Evolutionary conservation across 106 monocot species (phyloP), one percentile per base, ranked within the genome.

Genomic region (Ottelia alismoides): DNA sequence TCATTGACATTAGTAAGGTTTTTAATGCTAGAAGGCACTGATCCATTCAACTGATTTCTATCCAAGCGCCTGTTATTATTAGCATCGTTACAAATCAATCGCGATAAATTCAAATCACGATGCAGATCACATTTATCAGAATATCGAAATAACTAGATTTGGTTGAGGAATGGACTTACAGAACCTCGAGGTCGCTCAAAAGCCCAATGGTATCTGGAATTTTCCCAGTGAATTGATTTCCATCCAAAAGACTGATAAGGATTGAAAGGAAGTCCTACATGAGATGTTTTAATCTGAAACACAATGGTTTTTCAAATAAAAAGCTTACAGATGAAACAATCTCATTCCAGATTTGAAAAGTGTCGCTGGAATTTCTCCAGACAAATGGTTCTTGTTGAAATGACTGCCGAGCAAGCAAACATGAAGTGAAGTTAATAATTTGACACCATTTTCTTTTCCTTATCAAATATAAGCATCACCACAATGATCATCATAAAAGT

Each of bases 301-400:
- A n/a, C n/a, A n/a, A n/a, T n/a, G n/a, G n/a, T n/a, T n/a, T n/a
- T n/a, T n/a, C n/a, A n/a, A n/a, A n/a, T n/a, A n/a, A n/a, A 9
- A 28, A 46, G 49, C 81, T 88, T 82, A 94, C 94, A 85, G 1
- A 55, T 94, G 94, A 73, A 79, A 73, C 48, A 85, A 49, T 16
- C 2, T 60, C 84, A 85, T 94, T 0, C 55, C 2, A 16, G 76
- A 46, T 63, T 65, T 72, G 73, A 94, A 85, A 44, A 94, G 69
- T 11, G 54, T 23, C 43, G 55, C 68, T 27, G 74, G 76, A 48
- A 94, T 70, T 1, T 18, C 5, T n/a, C 94, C 94, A 19, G 88
- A 71, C 40, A 94, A 48, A 65, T 81, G 66, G 76, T 94, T 94
- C 35, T 79, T 72, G 52, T 71, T 76, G 67, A 94, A 94, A 71